Evolutionary conservation across 805 yeast species (phyloP), one percentile per base, ranked within the genome.

Genomic region (Saturnispora dispora): DNA sequence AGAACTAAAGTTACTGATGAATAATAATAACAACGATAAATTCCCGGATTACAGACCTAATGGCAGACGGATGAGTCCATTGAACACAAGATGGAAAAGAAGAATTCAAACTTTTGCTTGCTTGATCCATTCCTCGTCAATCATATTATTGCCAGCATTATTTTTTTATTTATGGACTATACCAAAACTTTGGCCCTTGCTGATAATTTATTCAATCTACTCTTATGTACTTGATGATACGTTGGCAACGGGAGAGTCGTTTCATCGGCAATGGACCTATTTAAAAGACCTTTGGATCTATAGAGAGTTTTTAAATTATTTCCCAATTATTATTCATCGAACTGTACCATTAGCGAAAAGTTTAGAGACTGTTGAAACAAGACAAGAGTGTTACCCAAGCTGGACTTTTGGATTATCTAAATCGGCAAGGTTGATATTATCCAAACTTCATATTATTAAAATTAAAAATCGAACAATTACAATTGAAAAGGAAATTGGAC

Each of bases 291-390:
- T 79, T 35, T 59, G 68, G 7, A 56, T 86, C 18, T 91, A 93
- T 88, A 78, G 73, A 54, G 76, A 81, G 66, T 89, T 85, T 63
- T 82, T 83, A 44, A 70, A 74, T 45, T 93, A 88, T 67, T 93
- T 85, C 68, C 98, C 98, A 0, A 79, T 93, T 20, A 66, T 65
- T 0, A 69, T 89, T 11, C 84, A 81, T 65, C 85, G 83, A 61
- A 75, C 91, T 0, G 71, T 71, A 3, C 85, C 82, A 15, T 69
- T 90, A 49, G 77, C 77, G 55, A 96, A 97, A 2, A 83, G 96
- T 0, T 82, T 82, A 59, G 72, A 78, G 2, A 44, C 50, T 5
- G 39, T 32, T 11, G 51, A 23, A 13, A 33, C 18, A 13, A 52
- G 50, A 10, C 18, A 44, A 3, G 15, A n/a, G 11, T 18, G 2